Base-by-base conservation (phyloP, 208 protist species). In the Leishmania major region DNA sequence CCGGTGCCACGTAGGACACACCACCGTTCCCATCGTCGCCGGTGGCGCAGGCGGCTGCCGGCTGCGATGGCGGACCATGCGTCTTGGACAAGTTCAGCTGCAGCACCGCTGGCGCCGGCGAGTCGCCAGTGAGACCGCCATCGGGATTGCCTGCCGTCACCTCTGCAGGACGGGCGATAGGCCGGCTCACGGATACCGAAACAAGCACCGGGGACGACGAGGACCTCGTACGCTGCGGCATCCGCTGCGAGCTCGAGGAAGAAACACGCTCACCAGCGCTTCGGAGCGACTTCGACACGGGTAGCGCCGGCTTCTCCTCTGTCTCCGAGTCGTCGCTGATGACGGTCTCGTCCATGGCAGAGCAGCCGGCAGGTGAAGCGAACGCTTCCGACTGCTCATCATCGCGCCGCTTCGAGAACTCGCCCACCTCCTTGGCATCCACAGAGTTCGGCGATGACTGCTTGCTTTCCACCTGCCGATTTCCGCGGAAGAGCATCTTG, bases 401-500 rank as follows among this genome's bases (percentile, higher is more conserved):
- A 17, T 31, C 67, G 57, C 77, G 78, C 49, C 19, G 75, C 49
- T 22, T 22, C 13, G 75, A 59, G 35, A 28, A 51, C 31, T 45
- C 17, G 6, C 19, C 35, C 10, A 5, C 78, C 59, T 15, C 45
- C 74, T 19, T 31, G 37, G 60, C 47, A n/a, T 72, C 69, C 22
- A 75, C 64, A n/a, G 77, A 43, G 22, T 80, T 74, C 47, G 75
- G 77, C 3, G 77, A 82, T 25, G 84, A 22, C 31, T 62, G 69
- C 1, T 35, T 72, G 53, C 70, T 62, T 25, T 83, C 59, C 25
- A 88, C 84, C 8, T 80, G 71, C 11, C 75, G 79, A 43, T 83
- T 87, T 7, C 62, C 79, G 11, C 73, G 83, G 28, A 94, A 85
- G n/a, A 96, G 80, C 49, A 88, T 82, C 40, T 90, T 89, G 84